Evolutionary conservation across 257 asterid species (phyloP).

Genomic region (Solanum clarkiae): DNA sequence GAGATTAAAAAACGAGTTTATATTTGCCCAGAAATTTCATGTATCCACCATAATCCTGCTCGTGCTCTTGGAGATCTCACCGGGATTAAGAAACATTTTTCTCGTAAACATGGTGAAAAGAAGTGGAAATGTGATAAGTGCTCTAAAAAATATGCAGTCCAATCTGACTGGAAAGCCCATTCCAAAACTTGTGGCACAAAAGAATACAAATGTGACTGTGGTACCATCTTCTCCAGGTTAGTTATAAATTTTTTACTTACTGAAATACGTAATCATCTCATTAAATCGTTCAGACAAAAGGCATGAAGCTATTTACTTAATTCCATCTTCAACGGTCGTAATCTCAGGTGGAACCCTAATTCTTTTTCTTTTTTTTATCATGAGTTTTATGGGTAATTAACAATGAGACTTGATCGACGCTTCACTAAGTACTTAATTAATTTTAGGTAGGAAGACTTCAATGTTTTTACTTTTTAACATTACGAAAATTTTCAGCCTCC

Average conservation of each 20-base stretch:
- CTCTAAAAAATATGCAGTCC: slow-evolving; percentile 4
- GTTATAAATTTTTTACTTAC: background rate
- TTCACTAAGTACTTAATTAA: too few relatives aligned
- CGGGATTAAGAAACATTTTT: slow-evolving; percentile 5
- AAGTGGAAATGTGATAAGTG: slow-evolving; percentile 10
- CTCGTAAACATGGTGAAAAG: slow-evolving; percentile 7
- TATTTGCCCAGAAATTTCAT: slow-evolving; percentile 1
- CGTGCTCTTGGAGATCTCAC: slow-evolving; percentile 2
- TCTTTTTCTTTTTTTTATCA: too few relatives aligned
- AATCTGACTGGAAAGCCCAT: slow-evolving; percentile 9
- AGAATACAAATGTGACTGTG: slow-evolving; percentile 3
- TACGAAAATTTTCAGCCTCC: too few relatives aligned
- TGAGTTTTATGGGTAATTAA: too few relatives aligned
- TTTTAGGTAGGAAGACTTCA: too few relatives aligned
- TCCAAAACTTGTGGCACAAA: background rate
- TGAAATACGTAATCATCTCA: too few relatives aligned
- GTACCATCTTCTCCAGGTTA: slow-evolving; percentile 6
- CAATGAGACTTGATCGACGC: too few relatives aligned
- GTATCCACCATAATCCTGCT: slow-evolving; percentile 1
- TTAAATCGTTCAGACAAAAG: too few relatives aligned
- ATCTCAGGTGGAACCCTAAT: too few relatives aligned
- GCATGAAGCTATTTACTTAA: too few relatives aligned
- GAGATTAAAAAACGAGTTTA: background rate
- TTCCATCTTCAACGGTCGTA: too few relatives aligned
- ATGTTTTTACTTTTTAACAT: too few relatives aligned